phyloP scores from a whole-genome alignment of 768 basidiomycete species.

The Boletellus sp. region DNA sequence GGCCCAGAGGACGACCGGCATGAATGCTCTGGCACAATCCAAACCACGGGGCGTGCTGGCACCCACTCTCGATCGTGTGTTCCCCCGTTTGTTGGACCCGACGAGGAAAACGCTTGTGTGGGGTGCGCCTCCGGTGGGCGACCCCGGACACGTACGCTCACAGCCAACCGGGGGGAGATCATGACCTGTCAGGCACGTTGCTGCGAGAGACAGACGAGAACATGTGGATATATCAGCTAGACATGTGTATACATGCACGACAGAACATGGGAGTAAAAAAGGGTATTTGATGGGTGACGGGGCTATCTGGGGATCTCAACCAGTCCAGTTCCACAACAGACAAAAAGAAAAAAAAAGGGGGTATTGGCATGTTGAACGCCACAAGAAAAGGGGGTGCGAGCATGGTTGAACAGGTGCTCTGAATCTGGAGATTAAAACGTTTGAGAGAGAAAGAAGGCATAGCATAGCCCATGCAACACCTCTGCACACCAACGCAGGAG shows the following conservation, averaged over 20 bases:
- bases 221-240: not conserved
- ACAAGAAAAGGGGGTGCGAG: not conserved
- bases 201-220: not conserved
- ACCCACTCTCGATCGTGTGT: conserved; percentile 39
- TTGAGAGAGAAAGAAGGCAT: not conserved
- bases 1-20: not conserved
- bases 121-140: conserved; percentile 70
- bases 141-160: conserved; percentile 43
- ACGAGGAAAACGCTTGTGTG: conserved; percentile 60
- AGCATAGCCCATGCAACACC: conserved; percentile 40
- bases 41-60: conserved; percentile 43
- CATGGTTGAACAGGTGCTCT: conserved; percentile 2
- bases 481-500: conserved; percentile 64
- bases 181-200: not conserved
- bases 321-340: conserved; percentile 1
- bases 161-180: conserved; percentile 1
- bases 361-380: not conserved
- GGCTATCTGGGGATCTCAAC: too few relatives aligned
- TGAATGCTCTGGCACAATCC: conserved; percentile 19
- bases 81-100: conserved; percentile 57
- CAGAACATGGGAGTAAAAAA: not conserved
- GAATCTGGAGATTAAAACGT: not conserved
- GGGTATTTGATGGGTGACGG: too few relatives aligned
- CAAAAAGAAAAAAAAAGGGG: not conserved
- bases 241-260: not conserved